A percentile compares a stretch with the other conserved stretches of the same genome.
Evolutionary conservation across 768 basidiomycete genomes (phyloP).

Genomic region (Phlebiopsis gigantea): DNA sequence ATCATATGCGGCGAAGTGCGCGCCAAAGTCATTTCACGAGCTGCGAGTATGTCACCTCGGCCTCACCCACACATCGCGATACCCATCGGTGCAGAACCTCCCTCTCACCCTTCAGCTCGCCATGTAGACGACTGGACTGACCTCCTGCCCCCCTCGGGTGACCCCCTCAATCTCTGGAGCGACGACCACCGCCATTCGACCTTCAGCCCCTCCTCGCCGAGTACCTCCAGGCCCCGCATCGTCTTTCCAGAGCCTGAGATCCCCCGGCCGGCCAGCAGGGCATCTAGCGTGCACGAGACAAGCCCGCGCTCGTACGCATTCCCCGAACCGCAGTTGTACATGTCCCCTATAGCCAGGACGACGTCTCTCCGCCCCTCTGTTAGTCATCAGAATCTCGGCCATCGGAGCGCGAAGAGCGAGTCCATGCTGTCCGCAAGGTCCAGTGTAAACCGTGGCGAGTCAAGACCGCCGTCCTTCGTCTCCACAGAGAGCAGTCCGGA

Average conservation of each 20-base stretch:
- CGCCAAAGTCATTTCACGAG: slow-evolving; percentile 4
- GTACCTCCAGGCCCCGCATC: slow-evolving; percentile 13
- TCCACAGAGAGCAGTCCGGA: slow-evolving; percentile 22
- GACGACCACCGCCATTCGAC: slow-evolving; percentile 21
- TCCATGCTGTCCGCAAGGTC: slow-evolving; percentile 12
- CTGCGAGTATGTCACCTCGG: slow-evolving; percentile 14
- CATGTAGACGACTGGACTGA: slow-evolving; percentile 27
- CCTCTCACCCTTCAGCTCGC: slow-evolving; percentile 21
- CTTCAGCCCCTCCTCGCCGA: slow-evolving; percentile 10
- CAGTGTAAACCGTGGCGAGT: slow-evolving; percentile 16
- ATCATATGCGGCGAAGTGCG: neutral
- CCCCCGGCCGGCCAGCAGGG: slow-evolving; percentile 29
- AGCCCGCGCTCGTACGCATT: slow-evolving; percentile 17
- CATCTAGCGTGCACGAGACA: slow-evolving; percentile 33
- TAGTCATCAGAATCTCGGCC: slow-evolving; percentile 12
- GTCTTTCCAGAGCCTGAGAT: slow-evolving; percentile 20
- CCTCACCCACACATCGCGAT: slow-evolving; percentile 34
- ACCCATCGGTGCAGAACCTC: slow-evolving; percentile 31
- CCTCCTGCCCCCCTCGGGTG: slow-evolving; percentile 16
- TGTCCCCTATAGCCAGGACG: slow-evolving; percentile 20
- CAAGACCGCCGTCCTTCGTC: slow-evolving; percentile 23
- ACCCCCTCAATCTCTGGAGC: slow-evolving; percentile 32
- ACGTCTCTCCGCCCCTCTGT: slow-evolving; percentile 16
- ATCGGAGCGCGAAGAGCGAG: slow-evolving; percentile 24
- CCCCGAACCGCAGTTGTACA: slow-evolving; percentile 25